phyloP scores from a whole-genome alignment of 2,329 filamentous ascomycete species.

The Hypoxylon sp. region DNA sequence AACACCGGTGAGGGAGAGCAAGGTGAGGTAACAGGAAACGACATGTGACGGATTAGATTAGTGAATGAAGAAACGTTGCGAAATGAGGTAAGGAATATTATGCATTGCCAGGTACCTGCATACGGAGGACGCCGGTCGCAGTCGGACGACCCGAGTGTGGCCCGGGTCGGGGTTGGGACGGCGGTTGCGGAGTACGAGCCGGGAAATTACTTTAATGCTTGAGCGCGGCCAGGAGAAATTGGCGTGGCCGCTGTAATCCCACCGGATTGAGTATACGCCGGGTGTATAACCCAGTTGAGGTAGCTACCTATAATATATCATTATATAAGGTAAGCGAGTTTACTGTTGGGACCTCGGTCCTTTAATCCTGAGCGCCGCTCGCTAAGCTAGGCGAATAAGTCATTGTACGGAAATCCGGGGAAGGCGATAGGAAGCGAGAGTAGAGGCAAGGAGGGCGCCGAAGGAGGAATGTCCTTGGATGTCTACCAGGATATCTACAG shows the following conservation, averaged over 20 bases:
- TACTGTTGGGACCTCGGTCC: not conserved
- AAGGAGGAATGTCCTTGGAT: not conserved
- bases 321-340: not conserved
- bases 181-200: constrained; percentile 16
- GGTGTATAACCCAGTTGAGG: too few relatives aligned
- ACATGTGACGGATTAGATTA: not conserved
- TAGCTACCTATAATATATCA: not conserved
- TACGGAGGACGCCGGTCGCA: constrained; percentile 20
- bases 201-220: constrained; percentile 12
- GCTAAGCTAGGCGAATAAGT: not conserved
- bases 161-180: constrained; percentile 17
- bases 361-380: constrained; percentile 1
- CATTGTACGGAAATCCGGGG: not conserved
- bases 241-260: not conserved
- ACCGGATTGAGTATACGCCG: not conserved
- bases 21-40: not conserved
- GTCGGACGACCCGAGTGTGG: constrained; percentile 9
- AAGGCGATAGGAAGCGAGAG: not conserved
- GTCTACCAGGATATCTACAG: not conserved
- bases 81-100: not conserved
- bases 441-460: not conserved
- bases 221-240: not conserved
- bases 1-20: not conserved
- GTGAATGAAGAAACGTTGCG: not conserved
- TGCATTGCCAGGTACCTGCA: not conserved